Conservation (phyloP, 805 yeast species). For the Cyberlindnera petersonii region DNA sequence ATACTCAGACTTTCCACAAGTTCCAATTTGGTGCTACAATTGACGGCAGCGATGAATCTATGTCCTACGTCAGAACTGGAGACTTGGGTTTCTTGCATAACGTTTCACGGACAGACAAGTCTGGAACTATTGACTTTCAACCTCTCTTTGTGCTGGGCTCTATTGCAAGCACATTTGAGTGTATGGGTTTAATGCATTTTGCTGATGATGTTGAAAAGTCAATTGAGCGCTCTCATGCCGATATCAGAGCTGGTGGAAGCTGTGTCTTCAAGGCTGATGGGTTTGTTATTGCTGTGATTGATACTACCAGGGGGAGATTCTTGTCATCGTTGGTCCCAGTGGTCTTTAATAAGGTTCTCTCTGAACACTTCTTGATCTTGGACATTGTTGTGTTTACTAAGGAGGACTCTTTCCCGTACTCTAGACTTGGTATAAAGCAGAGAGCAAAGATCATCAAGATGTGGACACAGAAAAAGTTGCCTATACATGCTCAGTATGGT, state of each 20-base stretch:
- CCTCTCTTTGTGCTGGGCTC: constrained; percentile 81
- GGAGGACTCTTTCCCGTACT: constrained; percentile 58
- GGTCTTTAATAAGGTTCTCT: constrained; percentile 71
- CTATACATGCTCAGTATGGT: constrained; percentile 43
- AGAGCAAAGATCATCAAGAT: constrained; percentile 58
- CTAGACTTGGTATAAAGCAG: constrained; percentile 73
- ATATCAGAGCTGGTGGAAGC: constrained; percentile 51
- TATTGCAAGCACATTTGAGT: constrained; percentile 84
- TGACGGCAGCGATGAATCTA: constrained; percentile 56
- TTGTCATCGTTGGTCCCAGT: constrained; percentile 79
- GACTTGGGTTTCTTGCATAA: constrained; percentile 90
- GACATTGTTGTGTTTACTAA: constrained; percentile 82
- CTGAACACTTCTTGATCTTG: constrained; percentile 74
- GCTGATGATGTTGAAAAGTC: constrained; percentile 78
- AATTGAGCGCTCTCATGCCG: constrained; percentile 47
- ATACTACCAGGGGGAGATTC: constrained; percentile 46
- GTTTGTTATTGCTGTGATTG: constrained; percentile 70
- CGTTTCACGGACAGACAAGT: constrained; percentile 45
- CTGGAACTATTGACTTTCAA: constrained; percentile 49
- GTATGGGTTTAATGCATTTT: constrained; percentile 87
- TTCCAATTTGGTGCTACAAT: constrained; percentile 61
- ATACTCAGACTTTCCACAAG: constrained; percentile 23
- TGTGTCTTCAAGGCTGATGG: constrained; percentile 82
- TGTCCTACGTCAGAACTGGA: constrained; percentile 80
- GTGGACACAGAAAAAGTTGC: constrained; percentile 50